Evolutionary conservation across 345 rosid species (phyloP).

Genomic region (Bruguiera gymnorhiza): DNA sequence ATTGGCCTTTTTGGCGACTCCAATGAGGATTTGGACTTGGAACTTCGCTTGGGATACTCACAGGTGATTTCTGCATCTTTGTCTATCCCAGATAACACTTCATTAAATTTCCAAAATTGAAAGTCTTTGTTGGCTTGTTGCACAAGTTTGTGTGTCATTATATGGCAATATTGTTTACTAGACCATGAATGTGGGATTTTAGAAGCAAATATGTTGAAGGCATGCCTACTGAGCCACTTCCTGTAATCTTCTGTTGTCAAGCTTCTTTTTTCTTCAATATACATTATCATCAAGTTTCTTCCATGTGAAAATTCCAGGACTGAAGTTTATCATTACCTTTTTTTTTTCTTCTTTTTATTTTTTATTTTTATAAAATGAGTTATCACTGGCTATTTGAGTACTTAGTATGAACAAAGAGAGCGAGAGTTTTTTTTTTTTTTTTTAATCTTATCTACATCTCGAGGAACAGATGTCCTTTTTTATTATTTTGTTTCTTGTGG

Average conservation of each 20-base stretch:
- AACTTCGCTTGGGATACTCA: conserved; percentile 81
- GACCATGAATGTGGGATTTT: not conserved
- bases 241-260: not conserved
- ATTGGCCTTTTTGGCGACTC: conserved; percentile 50
- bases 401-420: too few relatives aligned
- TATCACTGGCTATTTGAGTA: too few relatives aligned
- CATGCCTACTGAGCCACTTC: not conserved
- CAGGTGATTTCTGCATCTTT: conserved; percentile 18
- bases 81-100: not conserved
- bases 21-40: conserved; percentile 73
- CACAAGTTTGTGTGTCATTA: conserved; percentile 1
- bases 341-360: too few relatives aligned
- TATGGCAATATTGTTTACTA: too few relatives aligned
- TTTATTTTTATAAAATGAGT: too few relatives aligned
- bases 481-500: too few relatives aligned
- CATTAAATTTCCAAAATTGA: not conserved
- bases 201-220: not conserved
- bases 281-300: not conserved
- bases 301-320: not conserved
- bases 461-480: too few relatives aligned
- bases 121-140: not conserved
- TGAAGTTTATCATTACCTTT: too few relatives aligned
- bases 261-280: not conserved
- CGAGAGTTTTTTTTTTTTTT: too few relatives aligned
- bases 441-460: too few relatives aligned